Conservation (phyloP, 2,329 filamentous ascomycete genomes). For the Verticillium zaregamsianum region DNA sequence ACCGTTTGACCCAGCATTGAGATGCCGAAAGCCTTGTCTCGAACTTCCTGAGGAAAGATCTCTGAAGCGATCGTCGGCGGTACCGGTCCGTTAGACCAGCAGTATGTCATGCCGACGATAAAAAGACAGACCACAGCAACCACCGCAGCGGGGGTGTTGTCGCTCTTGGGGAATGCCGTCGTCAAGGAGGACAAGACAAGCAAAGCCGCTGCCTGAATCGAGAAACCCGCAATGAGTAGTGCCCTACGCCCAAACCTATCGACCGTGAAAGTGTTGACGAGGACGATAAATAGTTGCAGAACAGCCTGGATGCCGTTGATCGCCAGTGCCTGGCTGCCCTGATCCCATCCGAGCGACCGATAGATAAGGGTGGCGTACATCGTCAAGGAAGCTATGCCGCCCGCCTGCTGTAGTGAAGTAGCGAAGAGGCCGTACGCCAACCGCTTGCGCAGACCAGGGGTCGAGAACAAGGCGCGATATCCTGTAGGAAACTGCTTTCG, state of each 20-base stretch:
- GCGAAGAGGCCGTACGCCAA: conserved; percentile 31
- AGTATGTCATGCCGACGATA: conserved; percentile 36
- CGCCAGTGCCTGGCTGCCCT: conserved; percentile 20
- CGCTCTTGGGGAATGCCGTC: conserved; percentile 30
- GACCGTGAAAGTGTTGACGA: conserved; percentile 35
- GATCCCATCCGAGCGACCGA: conserved; percentile 30
- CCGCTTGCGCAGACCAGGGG: conserved; percentile 27
- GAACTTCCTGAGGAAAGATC: conserved; percentile 35
- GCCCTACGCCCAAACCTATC: conserved; percentile 27
- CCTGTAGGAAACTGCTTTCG: conserved; percentile 24
- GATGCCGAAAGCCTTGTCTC: conserved; percentile 33
- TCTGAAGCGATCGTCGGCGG: conserved; percentile 29
- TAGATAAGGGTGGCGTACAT: conserved; percentile 32
- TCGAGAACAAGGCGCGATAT: conserved; percentile 26
- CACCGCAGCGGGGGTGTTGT: conserved; percentile 30
- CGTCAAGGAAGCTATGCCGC: conserved; percentile 27
- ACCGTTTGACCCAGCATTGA: conserved; percentile 29
- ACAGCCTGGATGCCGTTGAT: conserved; percentile 32
- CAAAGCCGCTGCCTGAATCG: conserved; percentile 25
- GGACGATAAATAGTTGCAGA: conserved; percentile 30
- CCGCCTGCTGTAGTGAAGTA: conserved; percentile 21
- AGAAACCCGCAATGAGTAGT: conserved; percentile 21
- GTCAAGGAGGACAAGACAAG: conserved; percentile 29
- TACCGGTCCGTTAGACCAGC: conserved; percentile 34
- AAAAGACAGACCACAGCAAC: conserved; percentile 37